A percentile compares a stretch with the other conserved stretches of the same genome.
Conservation (phyloP, 176 grass and related monocot species). For the Raddia guianensis region DNA sequence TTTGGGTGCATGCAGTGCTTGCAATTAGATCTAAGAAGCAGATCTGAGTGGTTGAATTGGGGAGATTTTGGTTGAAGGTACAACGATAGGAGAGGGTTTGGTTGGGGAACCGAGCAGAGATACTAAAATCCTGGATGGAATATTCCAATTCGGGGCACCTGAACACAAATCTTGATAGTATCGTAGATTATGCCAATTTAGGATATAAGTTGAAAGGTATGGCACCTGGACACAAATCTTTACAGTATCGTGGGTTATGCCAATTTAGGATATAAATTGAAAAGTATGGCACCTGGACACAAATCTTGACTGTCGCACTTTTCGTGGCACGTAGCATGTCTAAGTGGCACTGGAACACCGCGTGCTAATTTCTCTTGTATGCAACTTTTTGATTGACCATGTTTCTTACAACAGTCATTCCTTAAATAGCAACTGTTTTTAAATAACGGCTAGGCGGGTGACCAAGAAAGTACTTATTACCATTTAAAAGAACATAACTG, state of each 20-base stretch:
- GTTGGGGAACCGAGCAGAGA: neutral
- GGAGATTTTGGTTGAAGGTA: neutral
- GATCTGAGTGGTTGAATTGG: conserved; percentile 31
- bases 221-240: too few species aligned
- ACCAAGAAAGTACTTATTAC: neutral
- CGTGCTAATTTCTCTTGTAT: neutral
- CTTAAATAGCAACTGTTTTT: neutral
- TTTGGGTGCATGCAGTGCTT: neutral
- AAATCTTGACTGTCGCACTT: neutral
- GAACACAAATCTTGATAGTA: neutral
- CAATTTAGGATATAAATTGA: neutral
- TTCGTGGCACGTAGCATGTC: neutral
- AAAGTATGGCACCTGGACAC: neutral
- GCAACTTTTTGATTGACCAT: neutral
- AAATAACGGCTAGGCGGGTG: neutral
- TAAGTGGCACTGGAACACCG: neutral
- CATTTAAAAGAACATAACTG: neutral
- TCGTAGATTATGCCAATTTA: too few species aligned
- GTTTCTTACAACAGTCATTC: neutral
- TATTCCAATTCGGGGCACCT: neutral
- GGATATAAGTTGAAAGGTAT: too few species aligned
- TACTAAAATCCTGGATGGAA: too few species aligned
- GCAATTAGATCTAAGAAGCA: conserved; percentile 36
- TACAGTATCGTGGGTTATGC: too few species aligned
- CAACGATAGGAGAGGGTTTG: neutral